phyloP scores from a whole-genome alignment of 306 rosid species.

The Ormosia emarginata region DNA sequence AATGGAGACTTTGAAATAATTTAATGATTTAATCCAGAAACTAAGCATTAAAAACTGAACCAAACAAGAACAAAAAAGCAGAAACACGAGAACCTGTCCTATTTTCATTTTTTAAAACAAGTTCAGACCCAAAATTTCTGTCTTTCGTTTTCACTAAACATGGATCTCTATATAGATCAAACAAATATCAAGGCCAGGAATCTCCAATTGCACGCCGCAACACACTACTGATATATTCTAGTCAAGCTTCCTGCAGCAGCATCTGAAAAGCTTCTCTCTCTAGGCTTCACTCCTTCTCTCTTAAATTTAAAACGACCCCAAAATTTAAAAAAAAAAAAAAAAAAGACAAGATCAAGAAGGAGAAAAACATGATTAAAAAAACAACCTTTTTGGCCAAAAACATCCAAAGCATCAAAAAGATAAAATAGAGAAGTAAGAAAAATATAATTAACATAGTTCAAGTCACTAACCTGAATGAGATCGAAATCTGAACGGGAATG shows the following conservation, averaged over 20 bases:
- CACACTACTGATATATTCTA: background rate
- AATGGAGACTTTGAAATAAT: constrained; percentile 19
- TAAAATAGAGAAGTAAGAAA: background rate
- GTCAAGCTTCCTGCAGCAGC: background rate
- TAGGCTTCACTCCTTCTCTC: background rate
- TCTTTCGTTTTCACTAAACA: constrained; percentile 20
- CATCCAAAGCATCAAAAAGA: background rate
- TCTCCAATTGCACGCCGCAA: constrained; percentile 4
- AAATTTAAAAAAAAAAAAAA: background rate
- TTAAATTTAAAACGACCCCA: background rate
- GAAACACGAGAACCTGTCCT: constrained; percentile 1
- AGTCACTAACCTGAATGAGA: constrained; percentile 32
- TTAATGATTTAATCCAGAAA: constrained; percentile 26
- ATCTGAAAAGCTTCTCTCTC: constrained; percentile 20
- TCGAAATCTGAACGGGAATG: background rate
- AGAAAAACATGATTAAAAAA: background rate
- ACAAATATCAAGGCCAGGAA: constrained; percentile 18
- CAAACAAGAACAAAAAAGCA: constrained; percentile 24
- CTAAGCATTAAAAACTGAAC: constrained; percentile 19
- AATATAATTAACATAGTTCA: background rate
- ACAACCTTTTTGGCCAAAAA: background rate
- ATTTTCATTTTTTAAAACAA: constrained; percentile 14
- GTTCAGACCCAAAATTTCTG: background rate
- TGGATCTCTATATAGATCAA: constrained; percentile 24
- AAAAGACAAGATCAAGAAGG: background rate